Evolutionary conservation across 73 alveolate genomes (phyloP).

Genomic region (Stentor coeruleus): DNA sequence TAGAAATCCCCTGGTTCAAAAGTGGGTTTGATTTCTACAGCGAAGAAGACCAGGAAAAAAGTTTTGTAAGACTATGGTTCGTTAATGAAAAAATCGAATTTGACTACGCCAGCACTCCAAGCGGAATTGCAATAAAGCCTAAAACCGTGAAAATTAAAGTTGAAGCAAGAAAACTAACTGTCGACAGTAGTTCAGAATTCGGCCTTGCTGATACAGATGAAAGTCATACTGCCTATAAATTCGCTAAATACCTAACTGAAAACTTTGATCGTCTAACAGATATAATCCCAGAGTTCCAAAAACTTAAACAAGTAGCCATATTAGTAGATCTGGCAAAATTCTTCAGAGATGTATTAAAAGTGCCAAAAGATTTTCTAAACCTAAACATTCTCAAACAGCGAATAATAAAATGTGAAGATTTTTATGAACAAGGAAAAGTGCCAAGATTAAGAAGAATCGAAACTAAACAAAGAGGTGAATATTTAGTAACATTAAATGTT

Average conservation of each 20-base stretch:
- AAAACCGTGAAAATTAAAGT: conserved; percentile 19
- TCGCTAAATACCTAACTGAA: neutral
- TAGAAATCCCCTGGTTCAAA: conserved; percentile 5
- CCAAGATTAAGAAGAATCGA: neutral
- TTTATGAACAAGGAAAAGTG: neutral
- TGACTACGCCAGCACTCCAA: neutral
- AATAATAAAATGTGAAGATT: neutral
- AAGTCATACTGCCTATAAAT: neutral
- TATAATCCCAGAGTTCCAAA: conserved; percentile 8
- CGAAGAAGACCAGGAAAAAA: neutral
- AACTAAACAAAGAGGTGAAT: neutral
- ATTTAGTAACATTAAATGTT: neutral
- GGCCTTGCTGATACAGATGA: conserved; percentile 15
- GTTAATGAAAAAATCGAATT: conserved; percentile 22
- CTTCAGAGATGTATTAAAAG: conserved; percentile 19
- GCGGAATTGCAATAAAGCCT: neutral
- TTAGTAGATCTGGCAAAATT: conserved; percentile 8
- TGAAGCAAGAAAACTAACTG: conserved; percentile 2
- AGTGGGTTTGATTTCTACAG: neutral
- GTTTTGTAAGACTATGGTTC: conserved; percentile 22
- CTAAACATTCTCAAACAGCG: neutral
- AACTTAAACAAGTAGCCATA: neutral
- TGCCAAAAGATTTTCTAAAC: conserved; percentile 25
- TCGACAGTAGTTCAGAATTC: neutral
- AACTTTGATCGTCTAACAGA: neutral